phyloP scores from a whole-genome alignment of 345 rosid species.

The Eucalyptus marginata region DNA sequence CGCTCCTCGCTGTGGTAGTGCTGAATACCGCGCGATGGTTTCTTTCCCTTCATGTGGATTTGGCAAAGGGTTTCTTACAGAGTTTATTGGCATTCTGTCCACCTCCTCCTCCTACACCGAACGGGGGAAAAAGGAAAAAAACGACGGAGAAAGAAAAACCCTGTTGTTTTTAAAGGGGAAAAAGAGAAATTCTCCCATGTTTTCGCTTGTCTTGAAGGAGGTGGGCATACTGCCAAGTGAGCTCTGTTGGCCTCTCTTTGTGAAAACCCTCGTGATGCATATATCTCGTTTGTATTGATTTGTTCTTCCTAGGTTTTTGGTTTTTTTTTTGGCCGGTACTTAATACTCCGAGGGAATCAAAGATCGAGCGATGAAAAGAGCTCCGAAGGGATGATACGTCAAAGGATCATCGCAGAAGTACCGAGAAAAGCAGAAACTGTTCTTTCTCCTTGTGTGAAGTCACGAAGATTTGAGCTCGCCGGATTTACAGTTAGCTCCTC shows the following conservation, averaged over 20 bases:
- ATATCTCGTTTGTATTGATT: background rate
- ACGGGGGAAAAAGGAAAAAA: background rate
- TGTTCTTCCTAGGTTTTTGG: background rate
- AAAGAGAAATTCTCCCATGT: background rate
- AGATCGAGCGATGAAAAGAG: background rate
- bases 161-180: background rate
- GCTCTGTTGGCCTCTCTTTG: slow-evolving; percentile 75
- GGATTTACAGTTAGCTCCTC: background rate
- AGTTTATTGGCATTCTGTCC: slow-evolving; percentile 99
- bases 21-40: background rate
- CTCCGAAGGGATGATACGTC: background rate
- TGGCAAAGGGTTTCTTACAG: slow-evolving; percentile 85
- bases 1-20: background rate
- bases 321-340: background rate
- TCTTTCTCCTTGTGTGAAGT: background rate
- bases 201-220: slow-evolving; percentile 13
- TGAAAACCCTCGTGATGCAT: slow-evolving; percentile 25
- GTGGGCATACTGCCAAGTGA: slow-evolving; percentile 93
- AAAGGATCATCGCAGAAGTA: background rate
- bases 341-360: background rate
- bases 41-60: slow-evolving; percentile 54
- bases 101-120: slow-evolving; percentile 37
- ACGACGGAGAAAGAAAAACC: background rate
- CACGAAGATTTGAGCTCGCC: background rate
- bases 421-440: background rate